Conservation (phyloP, 2,329 filamentous ascomycete species). For the Talaromyces sp. region DNA sequence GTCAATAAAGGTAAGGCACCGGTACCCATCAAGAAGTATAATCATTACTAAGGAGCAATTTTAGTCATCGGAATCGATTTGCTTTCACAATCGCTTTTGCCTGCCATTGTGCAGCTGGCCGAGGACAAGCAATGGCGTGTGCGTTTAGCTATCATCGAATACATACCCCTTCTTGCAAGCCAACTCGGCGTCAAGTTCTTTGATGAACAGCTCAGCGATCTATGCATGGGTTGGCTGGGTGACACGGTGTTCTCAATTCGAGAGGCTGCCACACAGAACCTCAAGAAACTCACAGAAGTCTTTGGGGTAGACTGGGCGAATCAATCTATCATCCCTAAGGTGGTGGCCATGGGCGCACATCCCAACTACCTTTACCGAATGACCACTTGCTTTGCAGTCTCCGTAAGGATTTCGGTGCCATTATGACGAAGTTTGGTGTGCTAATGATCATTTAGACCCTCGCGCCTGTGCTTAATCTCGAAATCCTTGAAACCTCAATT, state of each 20-base stretch:
- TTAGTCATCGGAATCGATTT: constrained; percentile 95
- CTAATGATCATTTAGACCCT: constrained; percentile 65
- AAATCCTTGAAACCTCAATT: constrained; percentile 88
- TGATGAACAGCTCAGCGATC: constrained; percentile 88
- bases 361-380: constrained; percentile 99
- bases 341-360: constrained; percentile 96
- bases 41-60: constrained; percentile 20
- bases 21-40: neutral
- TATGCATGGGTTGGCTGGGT: constrained; percentile 98
- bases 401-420: constrained; percentile 59
- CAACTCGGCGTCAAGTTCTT: constrained; percentile 97
- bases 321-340: constrained; percentile 95
- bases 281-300: constrained; percentile 97
- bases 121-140: constrained; percentile 99
- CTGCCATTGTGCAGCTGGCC: constrained; percentile 93
- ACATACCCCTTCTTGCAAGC: constrained; percentile 91
- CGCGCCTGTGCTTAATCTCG: constrained; percentile 84
- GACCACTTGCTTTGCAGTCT: constrained; percentile 99
- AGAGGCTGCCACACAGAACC: constrained; percentile 92
- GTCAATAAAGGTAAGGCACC: constrained; percentile 77
- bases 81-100: constrained; percentile 91
- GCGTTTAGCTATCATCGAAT: constrained; percentile 96
- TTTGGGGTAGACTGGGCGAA: constrained; percentile 98
- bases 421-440: constrained; percentile 15
- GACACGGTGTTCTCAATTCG: constrained; percentile 98